A percentile compares a stretch with the other conserved stretches of the same genome.
These are phyloP conservation scores for Pezicula carpinea DNA, from an alignment of 2,329 filamentous ascomycete species.

Conservation along the genomic window DNA sequence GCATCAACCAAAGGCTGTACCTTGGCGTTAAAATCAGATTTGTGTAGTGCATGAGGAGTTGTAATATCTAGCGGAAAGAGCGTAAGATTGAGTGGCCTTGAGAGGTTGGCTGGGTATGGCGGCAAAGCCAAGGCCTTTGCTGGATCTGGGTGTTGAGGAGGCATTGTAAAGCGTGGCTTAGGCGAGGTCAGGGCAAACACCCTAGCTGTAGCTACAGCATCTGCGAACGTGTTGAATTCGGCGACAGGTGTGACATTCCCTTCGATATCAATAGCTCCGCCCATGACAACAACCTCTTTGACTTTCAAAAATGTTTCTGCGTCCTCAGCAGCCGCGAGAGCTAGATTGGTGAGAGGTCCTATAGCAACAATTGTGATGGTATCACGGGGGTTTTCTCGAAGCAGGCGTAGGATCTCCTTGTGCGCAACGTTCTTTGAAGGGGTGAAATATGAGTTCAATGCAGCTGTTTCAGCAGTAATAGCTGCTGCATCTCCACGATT, in stretches of 20 bases:
- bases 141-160: conserved; percentile 25
- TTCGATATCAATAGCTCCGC: conserved; percentile 71
- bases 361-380: conserved; percentile 88
- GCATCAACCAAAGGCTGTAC: conserved; percentile 51
- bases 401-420: conserved; percentile 82
- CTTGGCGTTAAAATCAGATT: conserved; percentile 51
- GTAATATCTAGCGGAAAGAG: conserved; percentile 78
- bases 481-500: conserved; percentile 34
- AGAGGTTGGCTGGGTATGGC: conserved; percentile 60
- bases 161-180: conserved; percentile 45
- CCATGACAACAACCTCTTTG: conserved; percentile 95
- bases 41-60: conserved; percentile 60
- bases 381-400: conserved; percentile 74
- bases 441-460: conserved; percentile 56
- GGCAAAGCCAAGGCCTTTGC: conserved; percentile 45
- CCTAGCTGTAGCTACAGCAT: conserved; percentile 71
- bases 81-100: conserved; percentile 59
- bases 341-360: conserved; percentile 90
- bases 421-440: conserved; percentile 71
- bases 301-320: conserved; percentile 82
- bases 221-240: conserved; percentile 95
- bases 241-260: conserved; percentile 84
- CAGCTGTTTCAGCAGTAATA: conserved; percentile 39
- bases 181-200: conserved; percentile 74
- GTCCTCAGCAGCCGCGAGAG: conserved; percentile 81